A percentile compares a stretch with the other conserved stretches of the same genome.
Evolutionary conservation across 2,329 filamentous ascomycete species (phyloP).

Genomic region (Diaporthe batatas): DNA sequence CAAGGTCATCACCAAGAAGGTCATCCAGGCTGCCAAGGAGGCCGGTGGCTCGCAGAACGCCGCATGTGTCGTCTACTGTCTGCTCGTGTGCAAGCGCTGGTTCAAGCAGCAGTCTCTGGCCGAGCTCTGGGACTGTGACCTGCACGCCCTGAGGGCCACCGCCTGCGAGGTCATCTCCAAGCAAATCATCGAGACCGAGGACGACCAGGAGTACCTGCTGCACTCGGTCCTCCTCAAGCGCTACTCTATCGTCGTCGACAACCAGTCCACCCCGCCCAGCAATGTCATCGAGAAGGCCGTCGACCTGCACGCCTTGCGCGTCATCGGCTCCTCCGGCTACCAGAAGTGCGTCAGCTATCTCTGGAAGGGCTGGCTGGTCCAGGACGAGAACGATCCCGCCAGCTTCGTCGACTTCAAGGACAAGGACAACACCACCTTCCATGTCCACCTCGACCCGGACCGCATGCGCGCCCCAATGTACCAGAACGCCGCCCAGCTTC

Average conservation of each 20-base stretch:
- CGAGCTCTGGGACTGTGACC: conserved; percentile 93
- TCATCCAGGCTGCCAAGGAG: conserved; percentile 83
- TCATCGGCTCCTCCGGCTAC: conserved; percentile 94
- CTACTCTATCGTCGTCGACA: conserved; percentile 84
- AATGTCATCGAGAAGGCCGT: conserved; percentile 96
- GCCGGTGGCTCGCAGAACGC: conserved; percentile 82
- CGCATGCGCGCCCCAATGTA: conserved; percentile 93
- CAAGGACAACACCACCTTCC: conserved; percentile 82
- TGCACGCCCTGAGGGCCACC: conserved; percentile 82
- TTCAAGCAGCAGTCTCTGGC: conserved; percentile 83
- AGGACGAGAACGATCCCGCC: conserved; percentile 91
- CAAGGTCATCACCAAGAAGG: conserved; percentile 83
- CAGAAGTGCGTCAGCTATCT: conserved; percentile 95
- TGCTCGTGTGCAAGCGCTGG: conserved; percentile 79
- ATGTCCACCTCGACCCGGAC: conserved; percentile 90
- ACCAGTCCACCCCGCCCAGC: conserved; percentile 77
- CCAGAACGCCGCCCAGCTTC: conserved; percentile 89
- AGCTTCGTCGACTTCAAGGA: conserved; percentile 89
- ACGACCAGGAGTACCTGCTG: conserved; percentile 82
- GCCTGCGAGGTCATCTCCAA: conserved; percentile 96
- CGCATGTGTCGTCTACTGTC: conserved; percentile 85
- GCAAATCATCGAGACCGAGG: conserved; percentile 84
- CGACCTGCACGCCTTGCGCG: conserved; percentile 87
- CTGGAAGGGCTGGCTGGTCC: conserved; percentile 97
- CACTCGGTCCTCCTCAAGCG: conserved; percentile 87